Base-by-base conservation (phyloP, 2,329 filamentous ascomycete species). In the Neonectria hederae region DNA sequence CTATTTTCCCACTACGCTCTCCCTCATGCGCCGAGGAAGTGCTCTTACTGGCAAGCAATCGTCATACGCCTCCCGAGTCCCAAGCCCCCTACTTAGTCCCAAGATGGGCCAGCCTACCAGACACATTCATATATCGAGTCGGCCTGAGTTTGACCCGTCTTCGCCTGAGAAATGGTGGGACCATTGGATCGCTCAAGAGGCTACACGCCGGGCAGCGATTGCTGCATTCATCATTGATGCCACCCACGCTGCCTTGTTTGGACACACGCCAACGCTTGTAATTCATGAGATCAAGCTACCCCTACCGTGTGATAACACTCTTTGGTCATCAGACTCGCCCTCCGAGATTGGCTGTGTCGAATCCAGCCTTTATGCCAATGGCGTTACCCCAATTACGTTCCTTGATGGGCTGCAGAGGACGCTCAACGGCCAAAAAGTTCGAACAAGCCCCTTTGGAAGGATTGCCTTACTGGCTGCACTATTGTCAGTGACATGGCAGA, bases 161-260 rank as follows among this genome's bases (percentile, higher is more conserved):
- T 68, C 53, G 11, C 74, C 72, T 5, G 74, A 75, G 14, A 72
- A 68, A 21, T 75, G 73, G 73, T 75, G 73, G 73, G 72, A 75
- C 54, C 72, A 75, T 38, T 75, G 73, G 73, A 74, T 75, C 43
- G 73, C 71, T 2, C 73, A 74, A 52, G 73, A 75, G 65, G 73
- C 73, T 4, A 75, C 73, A 2, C 72, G 73, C 1, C 63, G 73
- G 10, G 73, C 73, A 19, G 73, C 73, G 2, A 64, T 75, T 53
- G 69, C 61, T 13, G 73, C 73, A 4, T 75, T 75, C 30, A 73
- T 75, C 32, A 67, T 75, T 14, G 73, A 75, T 45, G 72, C 73
- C 6, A 74, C 69, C 1, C 73, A 75, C 26, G 72, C 73, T 11
- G 73, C 73, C 30, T 57, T 75, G 7, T 75, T 75, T 38, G 73